Percentiles rank a stretch among this genome's conserved stretches.
phyloP scores from a whole-genome alignment of 768 basidiomycete genomes.

The Leccinellum luteum region DNA sequence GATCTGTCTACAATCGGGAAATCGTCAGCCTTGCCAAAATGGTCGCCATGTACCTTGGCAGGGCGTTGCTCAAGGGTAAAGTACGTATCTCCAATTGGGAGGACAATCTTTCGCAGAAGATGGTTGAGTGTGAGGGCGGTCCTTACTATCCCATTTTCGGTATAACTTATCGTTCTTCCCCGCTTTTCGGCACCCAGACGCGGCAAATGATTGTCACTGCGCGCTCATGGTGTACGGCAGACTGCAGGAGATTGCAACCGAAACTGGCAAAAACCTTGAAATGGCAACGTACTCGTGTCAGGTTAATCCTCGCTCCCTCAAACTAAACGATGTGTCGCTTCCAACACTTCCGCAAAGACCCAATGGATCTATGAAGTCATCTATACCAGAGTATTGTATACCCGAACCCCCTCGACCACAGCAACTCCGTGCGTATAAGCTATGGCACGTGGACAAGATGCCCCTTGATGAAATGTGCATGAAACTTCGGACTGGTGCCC shows the following conservation, averaged over 20 bases:
- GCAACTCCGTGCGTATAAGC: conserved; percentile 42
- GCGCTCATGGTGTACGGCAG: conserved; percentile 43
- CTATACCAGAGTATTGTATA: conserved; percentile 25
- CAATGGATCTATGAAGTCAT: neutral
- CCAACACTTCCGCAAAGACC: neutral
- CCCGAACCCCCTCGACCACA: conserved; percentile 34
- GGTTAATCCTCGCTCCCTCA: conserved; percentile 17
- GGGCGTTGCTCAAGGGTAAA: conserved; percentile 41
- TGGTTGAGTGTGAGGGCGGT: conserved; percentile 36
- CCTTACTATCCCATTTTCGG: neutral
- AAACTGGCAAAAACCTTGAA: conserved; percentile 17
- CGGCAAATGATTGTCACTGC: conserved; percentile 51
- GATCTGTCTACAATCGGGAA: conserved; percentile 31
- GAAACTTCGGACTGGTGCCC: conserved; percentile 28
- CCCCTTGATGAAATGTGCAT: conserved; percentile 40
- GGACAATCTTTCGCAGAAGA: conserved; percentile 32
- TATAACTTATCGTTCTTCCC: neutral
- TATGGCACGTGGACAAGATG: conserved; percentile 40
- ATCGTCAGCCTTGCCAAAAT: conserved; percentile 45
- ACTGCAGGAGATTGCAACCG: conserved; percentile 33
- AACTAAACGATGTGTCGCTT: neutral
- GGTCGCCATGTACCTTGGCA: conserved; percentile 40
- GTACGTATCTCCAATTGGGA: conserved; percentile 52
- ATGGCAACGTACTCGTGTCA: conserved; percentile 26
- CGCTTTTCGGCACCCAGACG: conserved; percentile 32